phyloP scores from a whole-genome alignment of 2,329 filamentous ascomycete genomes.

The Aureobasidium sp. region DNA sequence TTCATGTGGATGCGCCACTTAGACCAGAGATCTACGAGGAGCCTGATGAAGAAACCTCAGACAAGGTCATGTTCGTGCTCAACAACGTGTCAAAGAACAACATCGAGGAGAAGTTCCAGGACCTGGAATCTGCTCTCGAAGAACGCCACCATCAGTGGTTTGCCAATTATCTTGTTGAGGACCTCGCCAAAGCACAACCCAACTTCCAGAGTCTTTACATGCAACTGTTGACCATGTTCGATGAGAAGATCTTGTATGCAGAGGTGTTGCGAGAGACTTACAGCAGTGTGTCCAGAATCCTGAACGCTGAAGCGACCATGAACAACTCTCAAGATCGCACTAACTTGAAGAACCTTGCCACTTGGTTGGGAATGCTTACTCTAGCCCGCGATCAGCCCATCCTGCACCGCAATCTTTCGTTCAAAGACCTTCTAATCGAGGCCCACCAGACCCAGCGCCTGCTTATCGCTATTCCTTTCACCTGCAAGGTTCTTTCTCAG shows the following conservation, averaged over 20 bases:
- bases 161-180: conserved; percentile 86
- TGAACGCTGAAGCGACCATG: conserved; percentile 84
- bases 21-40: conserved; percentile 65
- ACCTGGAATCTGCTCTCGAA: conserved; percentile 71
- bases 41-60: conserved; percentile 76
- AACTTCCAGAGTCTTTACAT: conserved; percentile 95
- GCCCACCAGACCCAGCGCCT: conserved; percentile 88
- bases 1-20: conserved; percentile 66
- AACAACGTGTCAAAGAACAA: conserved; percentile 95
- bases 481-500: conserved; percentile 89
- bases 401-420: conserved; percentile 92
- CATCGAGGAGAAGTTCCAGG: conserved; percentile 72
- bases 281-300: conserved; percentile 72
- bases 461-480: conserved; percentile 90
- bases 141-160: conserved; percentile 92
- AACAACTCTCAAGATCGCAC: conserved; percentile 76
- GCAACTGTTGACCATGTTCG: conserved; percentile 76
- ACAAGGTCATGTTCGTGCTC: conserved; percentile 89
- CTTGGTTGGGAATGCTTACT: conserved; percentile 88
- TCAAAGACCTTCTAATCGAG: conserved; percentile 91
- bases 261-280: conserved; percentile 94
- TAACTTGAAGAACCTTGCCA: conserved; percentile 86
- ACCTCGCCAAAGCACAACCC: conserved; percentile 92
- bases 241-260: conserved; percentile 70
- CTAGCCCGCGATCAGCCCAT: conserved; percentile 92